Evolutionary conservation across 2,329 filamentous ascomycete genomes (phyloP), one percentile per base, ranked within the genome.

Genomic region (Beauveria medogensis): DNA sequence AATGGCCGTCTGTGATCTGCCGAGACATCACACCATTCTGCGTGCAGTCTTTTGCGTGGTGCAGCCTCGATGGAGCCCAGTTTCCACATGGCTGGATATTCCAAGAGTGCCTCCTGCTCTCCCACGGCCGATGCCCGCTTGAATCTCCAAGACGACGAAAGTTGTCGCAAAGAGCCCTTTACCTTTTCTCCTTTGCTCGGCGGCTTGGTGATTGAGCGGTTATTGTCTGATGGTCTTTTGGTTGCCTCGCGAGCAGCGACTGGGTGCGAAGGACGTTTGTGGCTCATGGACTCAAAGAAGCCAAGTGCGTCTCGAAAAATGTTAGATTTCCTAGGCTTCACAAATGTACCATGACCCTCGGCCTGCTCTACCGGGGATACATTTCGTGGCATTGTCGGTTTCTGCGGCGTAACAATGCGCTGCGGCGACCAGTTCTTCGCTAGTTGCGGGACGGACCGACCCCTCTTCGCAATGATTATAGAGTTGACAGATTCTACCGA

Each of bases 241-340:
- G 40, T 34, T 40, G 10, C 24, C 43, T 61, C 62, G 7, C 34
- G 61, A 51, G 50, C 9, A 34, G 9, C 4, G 22, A 10, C 24
- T 26, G 46, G 43, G 22, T 51, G 3, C 24, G 6, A 18, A 14
- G 51, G 30, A 10, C 18, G 46, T 44, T 22, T 51, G 16, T 63
- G 46, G 24, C 64, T 65, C 41, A 73, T 57, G 18, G 67, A 67
- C 48, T 73, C 70, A 54, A 71, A 73, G 9, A 72, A 61, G 3
- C 65, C 64, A 24, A 73, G 72, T 44, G 65, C 70, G n/a, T 72
- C 66, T 55, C 51, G 55, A 46, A 62, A 55, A 14, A 37, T 54
- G 3, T 52, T 24, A 12, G 55, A 55, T 10, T 50, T 52, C 28
- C 20, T 28, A 10, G 55, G 22, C 20, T 41, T 58, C 30, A 59